Evolutionary conservation across 345 rosid species (phyloP).

Genomic region (Salix caprea): DNA sequence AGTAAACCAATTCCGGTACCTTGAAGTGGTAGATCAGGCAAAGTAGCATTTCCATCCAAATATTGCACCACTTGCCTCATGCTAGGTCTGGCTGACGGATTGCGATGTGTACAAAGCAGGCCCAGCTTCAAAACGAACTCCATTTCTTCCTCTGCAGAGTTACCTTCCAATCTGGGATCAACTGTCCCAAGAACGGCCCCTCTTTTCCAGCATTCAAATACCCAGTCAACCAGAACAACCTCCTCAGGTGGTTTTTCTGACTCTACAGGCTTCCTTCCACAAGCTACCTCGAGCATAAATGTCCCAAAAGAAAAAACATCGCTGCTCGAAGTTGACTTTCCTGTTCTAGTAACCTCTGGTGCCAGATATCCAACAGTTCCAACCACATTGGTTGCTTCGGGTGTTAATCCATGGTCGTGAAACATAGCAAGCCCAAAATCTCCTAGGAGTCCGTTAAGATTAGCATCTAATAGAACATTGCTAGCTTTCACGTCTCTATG

Average conservation of each 20-base stretch:
- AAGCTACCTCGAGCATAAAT: background rate
- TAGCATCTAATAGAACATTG: background rate
- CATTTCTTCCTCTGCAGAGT: background rate
- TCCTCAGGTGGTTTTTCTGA: background rate
- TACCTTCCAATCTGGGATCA: background rate
- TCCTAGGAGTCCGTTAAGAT: background rate
- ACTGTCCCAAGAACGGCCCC: background rate
- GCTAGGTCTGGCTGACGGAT: background rate
- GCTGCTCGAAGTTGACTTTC: background rate
- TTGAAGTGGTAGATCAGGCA: background rate
- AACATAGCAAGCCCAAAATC: background rate
- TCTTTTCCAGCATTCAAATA: background rate
- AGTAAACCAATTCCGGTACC: background rate
- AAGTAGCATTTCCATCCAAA: background rate
- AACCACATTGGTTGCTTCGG: background rate
- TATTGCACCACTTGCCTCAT: constrained; percentile 7
- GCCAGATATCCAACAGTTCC: constrained; percentile 5
- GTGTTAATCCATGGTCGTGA: background rate
- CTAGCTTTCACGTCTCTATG: constrained; percentile 9
- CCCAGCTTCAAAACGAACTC: constrained; percentile 1
- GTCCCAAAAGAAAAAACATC: constrained; percentile 4
- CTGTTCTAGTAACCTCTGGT: background rate
- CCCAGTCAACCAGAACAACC: background rate
- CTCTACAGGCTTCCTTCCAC: background rate
- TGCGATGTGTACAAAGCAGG: background rate